Conservation (phyloP, 2,329 filamentous ascomycete genomes). For the Xylaria sp. region DNA sequence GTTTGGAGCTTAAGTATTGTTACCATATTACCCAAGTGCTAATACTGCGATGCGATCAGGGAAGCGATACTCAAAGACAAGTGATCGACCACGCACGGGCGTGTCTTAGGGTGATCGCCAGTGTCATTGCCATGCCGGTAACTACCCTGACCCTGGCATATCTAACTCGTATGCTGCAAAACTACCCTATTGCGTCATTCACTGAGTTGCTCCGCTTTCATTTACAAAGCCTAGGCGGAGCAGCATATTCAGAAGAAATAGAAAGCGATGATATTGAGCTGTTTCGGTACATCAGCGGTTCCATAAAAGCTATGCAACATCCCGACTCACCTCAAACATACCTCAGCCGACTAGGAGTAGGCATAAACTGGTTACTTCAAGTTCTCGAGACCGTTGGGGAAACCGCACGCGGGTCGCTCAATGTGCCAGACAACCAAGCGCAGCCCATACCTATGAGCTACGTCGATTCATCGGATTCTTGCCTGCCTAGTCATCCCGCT, state of each 20-base stretch:
- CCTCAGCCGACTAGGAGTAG: constrained; percentile 4
- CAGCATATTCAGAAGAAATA: neutral
- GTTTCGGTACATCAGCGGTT: neutral
- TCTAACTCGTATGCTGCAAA: constrained; percentile 8
- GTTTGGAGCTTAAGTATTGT: constrained; percentile 10
- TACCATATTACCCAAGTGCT: constrained; percentile 13
- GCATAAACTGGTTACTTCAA: constrained; percentile 5
- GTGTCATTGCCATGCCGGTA: neutral
- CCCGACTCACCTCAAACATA: constrained; percentile 14
- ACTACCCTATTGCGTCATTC: constrained; percentile 12
- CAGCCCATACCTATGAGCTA: neutral
- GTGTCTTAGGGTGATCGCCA: constrained; percentile 2
- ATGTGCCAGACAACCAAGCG: neutral
- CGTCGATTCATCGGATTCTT: neutral
- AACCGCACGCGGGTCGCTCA: neutral
- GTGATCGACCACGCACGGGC: constrained; percentile 11
- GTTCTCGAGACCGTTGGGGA: constrained; percentile 1
- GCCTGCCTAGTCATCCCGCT: neutral
- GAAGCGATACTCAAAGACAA: neutral
- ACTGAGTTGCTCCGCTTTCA: constrained; percentile 12
- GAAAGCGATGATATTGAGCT: constrained; percentile 10
- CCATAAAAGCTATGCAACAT: constrained; percentile 10
- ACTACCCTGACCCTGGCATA: neutral
- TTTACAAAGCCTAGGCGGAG: neutral
- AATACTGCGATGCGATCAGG: constrained; percentile 11